Evolutionary conservation across 768 basidiomycete species (phyloP).

Genomic region (Tulasnella sp.): DNA sequence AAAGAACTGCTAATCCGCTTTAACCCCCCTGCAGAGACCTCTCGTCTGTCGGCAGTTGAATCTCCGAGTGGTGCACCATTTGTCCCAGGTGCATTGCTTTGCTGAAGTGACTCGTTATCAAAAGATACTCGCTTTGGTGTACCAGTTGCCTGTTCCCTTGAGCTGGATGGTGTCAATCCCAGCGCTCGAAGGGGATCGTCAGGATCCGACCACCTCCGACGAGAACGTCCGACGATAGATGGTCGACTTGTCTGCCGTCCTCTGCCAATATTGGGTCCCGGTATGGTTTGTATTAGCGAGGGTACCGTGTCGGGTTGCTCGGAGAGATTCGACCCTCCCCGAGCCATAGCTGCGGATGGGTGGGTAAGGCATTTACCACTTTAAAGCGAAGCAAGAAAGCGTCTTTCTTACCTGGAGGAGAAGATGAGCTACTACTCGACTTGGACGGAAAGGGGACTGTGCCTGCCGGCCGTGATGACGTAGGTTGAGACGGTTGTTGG

Average conservation of each 20-base stretch:
- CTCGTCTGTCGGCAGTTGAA: conserved; percentile 7
- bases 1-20: conserved; percentile 25
- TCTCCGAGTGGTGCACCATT: conserved; percentile 20
- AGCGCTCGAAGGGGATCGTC: conserved; percentile 1
- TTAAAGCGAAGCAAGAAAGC: too few relatives aligned
- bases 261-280: background rate
- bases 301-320: conserved; percentile 23
- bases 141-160: background rate
- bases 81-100: background rate
- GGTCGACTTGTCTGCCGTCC: conserved; percentile 11
- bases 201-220: conserved; percentile 20
- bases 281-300: conserved; percentile 11
- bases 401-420: background rate
- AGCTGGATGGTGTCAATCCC: background rate
- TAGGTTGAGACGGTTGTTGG: background rate
- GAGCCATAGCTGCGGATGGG: conserved; percentile 12
- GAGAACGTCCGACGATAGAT: background rate
- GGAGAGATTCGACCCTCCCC: conserved; percentile 17
- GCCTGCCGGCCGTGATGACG: background rate
- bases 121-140: conserved; percentile 31
- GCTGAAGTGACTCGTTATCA: conserved; percentile 23
- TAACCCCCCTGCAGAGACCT: background rate
- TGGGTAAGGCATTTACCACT: background rate
- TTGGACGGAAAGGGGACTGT: conserved; percentile 15
- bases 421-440: background rate